Percentiles rank a stretch among this genome's conserved stretches.
These are phyloP conservation scores for Cinnamomum chago DNA, from an alignment of 164 flowering plant genomes.

Conservation along the genomic window DNA sequence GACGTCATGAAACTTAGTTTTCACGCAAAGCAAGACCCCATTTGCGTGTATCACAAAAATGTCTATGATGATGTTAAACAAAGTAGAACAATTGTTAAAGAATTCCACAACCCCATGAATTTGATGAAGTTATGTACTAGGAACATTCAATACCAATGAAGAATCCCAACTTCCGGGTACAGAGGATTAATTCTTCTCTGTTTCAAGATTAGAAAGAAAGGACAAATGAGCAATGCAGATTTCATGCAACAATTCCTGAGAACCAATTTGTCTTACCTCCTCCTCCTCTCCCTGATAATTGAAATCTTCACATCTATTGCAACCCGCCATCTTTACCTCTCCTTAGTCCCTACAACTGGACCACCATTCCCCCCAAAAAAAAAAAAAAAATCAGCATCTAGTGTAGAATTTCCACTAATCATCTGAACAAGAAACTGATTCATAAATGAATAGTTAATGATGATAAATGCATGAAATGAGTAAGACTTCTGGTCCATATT, in stretches of 20 bases:
- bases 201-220: too few species aligned
- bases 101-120: not conserved
- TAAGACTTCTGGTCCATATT: not conserved
- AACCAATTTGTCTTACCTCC: too few species aligned
- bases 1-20: too few species aligned
- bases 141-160: not conserved
- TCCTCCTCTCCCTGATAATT: slow-evolving; percentile 6
- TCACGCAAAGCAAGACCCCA: not conserved
- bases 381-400: not conserved
- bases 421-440: too few species aligned
- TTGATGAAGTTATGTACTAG: not conserved
- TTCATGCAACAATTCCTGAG: too few species aligned
- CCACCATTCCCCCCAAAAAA: not conserved
- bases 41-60: not conserved
- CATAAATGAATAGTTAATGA: not conserved
- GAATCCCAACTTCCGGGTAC: too few species aligned
- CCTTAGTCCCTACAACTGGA: not conserved
- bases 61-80: not conserved
- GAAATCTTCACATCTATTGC: slow-evolving; percentile 7
- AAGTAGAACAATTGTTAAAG: not conserved
- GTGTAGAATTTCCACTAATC: not conserved
- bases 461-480: not conserved
- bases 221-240: too few species aligned
- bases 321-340: slow-evolving; percentile 10
- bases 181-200: too few species aligned